These are phyloP conservation scores for Phytophthora sansomeana DNA, from an alignment of 352 stramenopile species.

Conservation along the genomic window DNA sequence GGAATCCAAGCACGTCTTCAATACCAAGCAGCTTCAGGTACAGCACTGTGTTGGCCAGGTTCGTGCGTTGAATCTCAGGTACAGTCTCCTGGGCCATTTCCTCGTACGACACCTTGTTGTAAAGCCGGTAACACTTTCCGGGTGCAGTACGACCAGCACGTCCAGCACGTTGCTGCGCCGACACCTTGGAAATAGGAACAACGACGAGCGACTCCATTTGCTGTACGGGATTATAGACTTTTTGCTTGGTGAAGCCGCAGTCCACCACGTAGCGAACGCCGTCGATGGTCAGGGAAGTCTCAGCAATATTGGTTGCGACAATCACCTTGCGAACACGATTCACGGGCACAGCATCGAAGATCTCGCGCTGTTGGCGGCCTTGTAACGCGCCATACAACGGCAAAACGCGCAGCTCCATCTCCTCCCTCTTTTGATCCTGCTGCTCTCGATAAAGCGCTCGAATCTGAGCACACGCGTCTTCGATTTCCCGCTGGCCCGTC, in stretches of 20 bases:
- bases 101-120: constrained; percentile 97
- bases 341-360: constrained; percentile 92
- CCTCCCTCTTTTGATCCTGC: constrained; percentile 6
- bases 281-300: constrained; percentile 99
- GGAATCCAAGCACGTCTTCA: constrained; percentile 74
- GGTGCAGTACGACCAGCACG: constrained; percentile 96
- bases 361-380: constrained; percentile 91
- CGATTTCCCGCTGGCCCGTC: constrained; percentile 94
- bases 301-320: constrained; percentile 94
- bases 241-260: constrained; percentile 92
- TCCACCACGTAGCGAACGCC: constrained; percentile 91
- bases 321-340: constrained; percentile 84
- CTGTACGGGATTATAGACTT: constrained; percentile 86
- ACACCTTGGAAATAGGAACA: constrained; percentile 95
- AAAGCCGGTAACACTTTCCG: constrained; percentile 99
- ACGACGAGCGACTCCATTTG: constrained; percentile 91
- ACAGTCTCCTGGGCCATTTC: constrained; percentile 98
- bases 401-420: constrained; percentile 73
- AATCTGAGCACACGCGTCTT: constrained; percentile 91
- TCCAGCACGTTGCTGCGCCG: constrained; percentile 95
- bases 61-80: constrained; percentile 97
- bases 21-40: constrained; percentile 81
- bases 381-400: constrained; percentile 97
- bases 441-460: constrained; percentile 46
- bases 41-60: constrained; percentile 96